phyloP scores from a whole-genome alignment of 1,284 basidiomycete species.

The Leccinum griseonigrum region DNA sequence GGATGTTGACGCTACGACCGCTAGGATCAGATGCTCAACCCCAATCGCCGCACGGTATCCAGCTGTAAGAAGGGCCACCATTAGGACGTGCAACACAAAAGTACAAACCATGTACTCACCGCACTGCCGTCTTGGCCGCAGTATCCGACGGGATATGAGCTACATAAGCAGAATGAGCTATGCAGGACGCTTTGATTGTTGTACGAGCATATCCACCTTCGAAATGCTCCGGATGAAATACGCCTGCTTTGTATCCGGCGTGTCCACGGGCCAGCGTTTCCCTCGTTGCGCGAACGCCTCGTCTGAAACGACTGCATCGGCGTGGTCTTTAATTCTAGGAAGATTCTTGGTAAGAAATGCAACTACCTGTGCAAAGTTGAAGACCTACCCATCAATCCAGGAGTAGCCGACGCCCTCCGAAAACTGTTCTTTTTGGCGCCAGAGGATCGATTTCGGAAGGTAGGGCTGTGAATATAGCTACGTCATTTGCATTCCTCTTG shows the following conservation, averaged over 20 bases:
- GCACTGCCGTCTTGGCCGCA: slow-evolving; percentile 88
- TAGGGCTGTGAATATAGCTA: slow-evolving; percentile 63
- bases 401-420: slow-evolving; percentile 99
- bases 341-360: background rate
- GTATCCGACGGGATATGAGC: slow-evolving; percentile 81
- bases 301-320: slow-evolving; percentile 75
- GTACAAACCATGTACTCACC: slow-evolving; percentile 45
- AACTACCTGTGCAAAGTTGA: background rate
- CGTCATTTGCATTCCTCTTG: slow-evolving; percentile 1
- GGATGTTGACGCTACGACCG: slow-evolving; percentile 93
- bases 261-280: slow-evolving; percentile 78
- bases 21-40: slow-evolving; percentile 94
- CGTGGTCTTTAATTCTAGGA: slow-evolving; percentile 85
- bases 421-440: slow-evolving; percentile 99
- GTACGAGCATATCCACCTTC: slow-evolving; percentile 57
- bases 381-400: slow-evolving; percentile 90
- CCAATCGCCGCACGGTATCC: slow-evolving; percentile 96
- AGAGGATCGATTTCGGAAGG: slow-evolving; percentile 91
- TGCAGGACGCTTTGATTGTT: background rate
- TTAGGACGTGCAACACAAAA: slow-evolving; percentile 13
- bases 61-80: slow-evolving; percentile 42
- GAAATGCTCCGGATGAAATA: slow-evolving; percentile 96
- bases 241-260: slow-evolving; percentile 97
- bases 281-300: slow-evolving; percentile 75
- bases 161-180: slow-evolving; percentile 28